Percentiles rank a stretch among this genome's conserved stretches.
phyloP scores from a whole-genome alignment of 2,329 filamentous ascomycete genomes.

The Dothistroma septosporum region DNA sequence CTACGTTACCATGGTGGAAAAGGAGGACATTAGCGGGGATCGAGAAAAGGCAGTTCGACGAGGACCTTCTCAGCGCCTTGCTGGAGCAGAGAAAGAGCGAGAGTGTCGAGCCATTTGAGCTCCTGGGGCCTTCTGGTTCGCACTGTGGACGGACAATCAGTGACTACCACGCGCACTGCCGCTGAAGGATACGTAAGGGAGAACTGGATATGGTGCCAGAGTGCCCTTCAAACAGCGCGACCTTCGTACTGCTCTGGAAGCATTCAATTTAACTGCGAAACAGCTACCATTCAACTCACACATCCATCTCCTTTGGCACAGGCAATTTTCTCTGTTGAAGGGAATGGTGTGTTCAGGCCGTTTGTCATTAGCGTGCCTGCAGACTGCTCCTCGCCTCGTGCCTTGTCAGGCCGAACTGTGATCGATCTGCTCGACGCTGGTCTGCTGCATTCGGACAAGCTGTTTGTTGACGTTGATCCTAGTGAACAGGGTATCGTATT shows the following conservation, averaged over 20 bases:
- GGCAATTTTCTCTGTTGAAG: background rate
- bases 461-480: conserved; percentile 17
- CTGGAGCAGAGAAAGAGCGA: background rate
- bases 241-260: conserved; percentile 8
- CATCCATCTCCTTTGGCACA: conserved; percentile 18
- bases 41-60: background rate
- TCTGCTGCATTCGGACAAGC: conserved; percentile 7
- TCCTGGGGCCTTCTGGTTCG: background rate
- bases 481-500: conserved; percentile 12
- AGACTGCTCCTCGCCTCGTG: conserved; percentile 8
- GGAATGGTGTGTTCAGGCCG: conserved; percentile 11
- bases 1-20: background rate
- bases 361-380: conserved; percentile 10
- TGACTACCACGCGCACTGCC: no score
- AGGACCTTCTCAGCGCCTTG: background rate
- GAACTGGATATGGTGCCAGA: background rate
- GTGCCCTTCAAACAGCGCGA: conserved; percentile 12
- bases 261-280: background rate
- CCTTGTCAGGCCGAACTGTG: conserved; percentile 10
- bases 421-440: conserved; percentile 10
- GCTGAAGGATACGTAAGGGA: no score
- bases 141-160: no score
- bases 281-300: conserved; percentile 16
- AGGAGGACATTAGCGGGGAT: background rate
- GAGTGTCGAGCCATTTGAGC: background rate